Conservation (phyloP, 2,329 filamentous ascomycete species). For the Calycina herbarum region DNA sequence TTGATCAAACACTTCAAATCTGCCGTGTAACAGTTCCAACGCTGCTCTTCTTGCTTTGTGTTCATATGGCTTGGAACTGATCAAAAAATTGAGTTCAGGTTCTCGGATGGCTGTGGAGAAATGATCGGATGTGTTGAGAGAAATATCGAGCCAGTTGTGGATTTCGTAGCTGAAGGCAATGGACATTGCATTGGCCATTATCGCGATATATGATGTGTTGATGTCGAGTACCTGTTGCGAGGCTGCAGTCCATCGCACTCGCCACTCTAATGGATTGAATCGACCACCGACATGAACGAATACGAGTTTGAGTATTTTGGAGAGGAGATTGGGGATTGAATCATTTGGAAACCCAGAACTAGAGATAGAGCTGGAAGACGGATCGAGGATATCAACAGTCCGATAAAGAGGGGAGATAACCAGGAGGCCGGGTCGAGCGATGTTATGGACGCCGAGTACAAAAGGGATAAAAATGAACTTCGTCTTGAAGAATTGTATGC, state of each 20-base stretch:
- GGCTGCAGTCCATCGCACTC: background rate
- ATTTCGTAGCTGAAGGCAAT: constrained; percentile 8
- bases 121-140: background rate
- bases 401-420: background rate
- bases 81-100: background rate
- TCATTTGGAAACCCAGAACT: background rate
- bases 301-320: background rate
- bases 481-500: background rate
- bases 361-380: background rate
- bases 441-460: background rate
- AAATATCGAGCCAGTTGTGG: background rate
- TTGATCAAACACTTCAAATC: background rate
- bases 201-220: background rate
- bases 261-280: constrained; percentile 4
- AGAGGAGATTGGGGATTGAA: background rate
- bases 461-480: constrained; percentile 4
- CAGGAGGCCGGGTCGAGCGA: background rate
- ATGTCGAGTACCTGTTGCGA: constrained; percentile 2
- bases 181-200: constrained; percentile 7
- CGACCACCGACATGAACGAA: background rate
- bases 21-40: background rate
- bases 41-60: constrained; percentile 1
- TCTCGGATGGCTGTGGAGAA: background rate
- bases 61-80: background rate
- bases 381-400: background rate